Percentiles rank a stretch among this genome's conserved stretches.
phyloP scores from a whole-genome alignment of 371 early-diverging fungal species.

The Zopfochytrium polystomum region DNA sequence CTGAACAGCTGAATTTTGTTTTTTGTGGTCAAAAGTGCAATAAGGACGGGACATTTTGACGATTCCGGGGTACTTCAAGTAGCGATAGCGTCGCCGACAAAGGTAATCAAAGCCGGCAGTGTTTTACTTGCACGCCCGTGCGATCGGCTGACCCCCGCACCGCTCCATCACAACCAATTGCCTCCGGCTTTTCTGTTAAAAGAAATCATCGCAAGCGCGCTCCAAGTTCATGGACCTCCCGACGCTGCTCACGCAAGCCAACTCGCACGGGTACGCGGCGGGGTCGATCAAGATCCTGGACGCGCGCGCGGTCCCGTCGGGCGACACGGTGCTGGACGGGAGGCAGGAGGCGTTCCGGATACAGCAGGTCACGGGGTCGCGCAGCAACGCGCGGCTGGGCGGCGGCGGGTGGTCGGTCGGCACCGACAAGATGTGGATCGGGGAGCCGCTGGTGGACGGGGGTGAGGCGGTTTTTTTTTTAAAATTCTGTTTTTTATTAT shows the following conservation, averaged over 20 bases:
- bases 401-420: constrained; percentile 6
- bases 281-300: constrained; percentile 19
- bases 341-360: no score
- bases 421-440: constrained; percentile 9
- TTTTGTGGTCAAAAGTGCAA: constrained; percentile 7
- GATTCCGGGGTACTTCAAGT: not conserved
- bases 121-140: no score
- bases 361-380: constrained; percentile 13
- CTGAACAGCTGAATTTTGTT: no score
- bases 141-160: no score
- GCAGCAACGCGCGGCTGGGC: constrained; percentile 22
- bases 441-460: constrained; percentile 24
- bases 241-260: constrained; percentile 16
- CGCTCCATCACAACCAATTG: not conserved
- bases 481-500: no score
- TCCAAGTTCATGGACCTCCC: constrained; percentile 33
- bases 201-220: constrained; percentile 3
- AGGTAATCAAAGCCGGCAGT: constrained; percentile 7
- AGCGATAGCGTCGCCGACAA: constrained; percentile 11
- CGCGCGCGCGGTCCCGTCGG: not conserved
- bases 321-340: not conserved
- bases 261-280: constrained; percentile 24
- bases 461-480: constrained; percentile 2
- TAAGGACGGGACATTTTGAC: not conserved
- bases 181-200: not conserved